Conservation (phyloP, 345 rosid species). For the Litchi chinensis region DNA sequence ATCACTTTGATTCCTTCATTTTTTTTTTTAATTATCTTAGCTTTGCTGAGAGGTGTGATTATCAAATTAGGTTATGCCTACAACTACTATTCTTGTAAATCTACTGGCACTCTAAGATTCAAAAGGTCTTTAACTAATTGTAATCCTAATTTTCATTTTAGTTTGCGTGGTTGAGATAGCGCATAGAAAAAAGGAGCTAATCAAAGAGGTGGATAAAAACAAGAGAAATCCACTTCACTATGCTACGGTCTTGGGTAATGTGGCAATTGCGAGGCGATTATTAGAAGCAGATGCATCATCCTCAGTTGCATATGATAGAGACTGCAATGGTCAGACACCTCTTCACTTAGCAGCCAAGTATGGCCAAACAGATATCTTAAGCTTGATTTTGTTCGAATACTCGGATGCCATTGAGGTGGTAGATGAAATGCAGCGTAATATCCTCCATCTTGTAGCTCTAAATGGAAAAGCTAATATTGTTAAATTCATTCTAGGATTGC, state of each 20-base stretch:
- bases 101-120: too few species aligned
- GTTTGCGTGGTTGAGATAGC: background rate
- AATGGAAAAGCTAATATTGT: background rate
- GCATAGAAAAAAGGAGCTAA: background rate
- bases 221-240: conserved; percentile 11
- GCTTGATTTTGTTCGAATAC: background rate
- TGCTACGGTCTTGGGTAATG: background rate
- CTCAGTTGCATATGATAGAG: background rate
- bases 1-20: too few species aligned
- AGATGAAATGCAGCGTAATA: background rate
- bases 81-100: too few species aligned
- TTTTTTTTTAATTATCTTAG: too few species aligned
- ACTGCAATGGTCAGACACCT: background rate
- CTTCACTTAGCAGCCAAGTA: background rate
- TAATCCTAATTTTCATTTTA: background rate
- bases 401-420: conserved; percentile 1
- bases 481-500: background rate
- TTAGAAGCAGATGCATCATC: background rate
- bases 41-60: too few species aligned
- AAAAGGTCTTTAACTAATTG: background rate
- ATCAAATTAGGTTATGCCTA: too few species aligned
- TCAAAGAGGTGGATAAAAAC: background rate
- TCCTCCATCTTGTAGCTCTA: conserved; percentile 5
- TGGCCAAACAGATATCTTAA: background rate
- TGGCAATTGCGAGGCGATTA: background rate